These are phyloP conservation scores for Scenedesmus sp. DNA, from an alignment of 163 green algal species.

Conservation along the genomic window DNA sequence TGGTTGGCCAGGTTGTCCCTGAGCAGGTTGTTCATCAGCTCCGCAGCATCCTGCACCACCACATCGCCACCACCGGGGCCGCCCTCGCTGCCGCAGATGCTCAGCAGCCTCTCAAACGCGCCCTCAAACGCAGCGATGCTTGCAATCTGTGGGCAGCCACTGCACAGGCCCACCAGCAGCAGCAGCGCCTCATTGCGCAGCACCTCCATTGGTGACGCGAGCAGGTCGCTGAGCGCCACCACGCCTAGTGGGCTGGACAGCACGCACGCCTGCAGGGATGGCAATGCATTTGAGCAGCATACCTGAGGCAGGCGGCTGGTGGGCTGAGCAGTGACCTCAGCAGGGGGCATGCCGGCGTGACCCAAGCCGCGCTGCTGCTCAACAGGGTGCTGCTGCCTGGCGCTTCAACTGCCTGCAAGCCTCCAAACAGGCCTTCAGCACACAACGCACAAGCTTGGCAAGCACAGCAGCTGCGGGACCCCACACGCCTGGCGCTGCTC, in stretches of 20 bases:
- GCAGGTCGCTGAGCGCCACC: conserved; percentile 81
- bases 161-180: conserved; percentile 84
- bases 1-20: conserved; percentile 85
- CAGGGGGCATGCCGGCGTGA: no score
- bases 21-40: conserved; percentile 91
- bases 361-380: no score
- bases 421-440: no score
- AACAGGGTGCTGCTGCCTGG: no score
- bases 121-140: conserved; percentile 95
- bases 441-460: no score
- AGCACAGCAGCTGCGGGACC: no score
- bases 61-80: conserved; percentile 69
- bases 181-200: conserved; percentile 90
- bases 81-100: conserved; percentile 36
- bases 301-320: no score
- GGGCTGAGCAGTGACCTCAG: no score
- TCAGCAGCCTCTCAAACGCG: conserved; percentile 81
- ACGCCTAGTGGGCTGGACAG: conserved; percentile 67
- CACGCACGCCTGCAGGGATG: conserved; percentile 52
- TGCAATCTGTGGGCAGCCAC: conserved; percentile 80
- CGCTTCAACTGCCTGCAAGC: no score
- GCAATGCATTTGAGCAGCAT: no score
- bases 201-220: conserved; percentile 69
- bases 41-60: conserved; percentile 89
- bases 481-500: no score